Conservation (phyloP, 2,329 filamentous ascomycete genomes). For the Penicillium sp. region DNA sequence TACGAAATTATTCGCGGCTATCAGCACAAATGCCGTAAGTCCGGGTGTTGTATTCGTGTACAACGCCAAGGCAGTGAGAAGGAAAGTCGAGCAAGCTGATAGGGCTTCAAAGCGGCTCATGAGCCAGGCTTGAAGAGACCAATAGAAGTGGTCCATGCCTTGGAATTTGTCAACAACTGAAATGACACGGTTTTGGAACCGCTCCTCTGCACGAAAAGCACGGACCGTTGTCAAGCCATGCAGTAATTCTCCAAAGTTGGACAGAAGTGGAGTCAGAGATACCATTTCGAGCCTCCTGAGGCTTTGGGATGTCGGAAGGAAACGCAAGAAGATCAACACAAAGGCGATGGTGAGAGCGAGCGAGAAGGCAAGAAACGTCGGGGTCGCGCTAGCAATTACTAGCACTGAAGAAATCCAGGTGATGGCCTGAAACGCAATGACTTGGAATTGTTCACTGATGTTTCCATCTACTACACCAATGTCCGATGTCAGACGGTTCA, state of each 20-base stretch:
- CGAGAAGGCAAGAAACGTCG: conserved; percentile 73
- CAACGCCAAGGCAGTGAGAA: conserved; percentile 72
- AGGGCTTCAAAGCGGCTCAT: conserved; percentile 74
- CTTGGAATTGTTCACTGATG: conserved; percentile 73
- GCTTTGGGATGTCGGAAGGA: conserved; percentile 80
- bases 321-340: conserved; percentile 71
- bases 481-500: conserved; percentile 89
- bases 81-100: conserved; percentile 71
- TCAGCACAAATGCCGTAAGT: conserved; percentile 79
- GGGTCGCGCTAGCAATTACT: conserved; percentile 78
- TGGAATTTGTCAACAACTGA: conserved; percentile 84
- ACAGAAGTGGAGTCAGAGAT: conserved; percentile 82
- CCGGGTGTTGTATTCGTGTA: conserved; percentile 74
- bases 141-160: conserved; percentile 95
- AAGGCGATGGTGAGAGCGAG: conserved; percentile 67
- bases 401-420: conserved; percentile 71
- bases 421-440: conserved; percentile 69
- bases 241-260: conserved; percentile 85
- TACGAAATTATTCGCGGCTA: conserved; percentile 67
- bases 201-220: conserved; percentile 74
- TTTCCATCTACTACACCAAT: conserved; percentile 87
- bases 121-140: conserved; percentile 83
- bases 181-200: conserved; percentile 80
- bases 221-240: conserved; percentile 85
- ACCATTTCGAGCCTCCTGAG: conserved; percentile 85